These are phyloP conservation scores for Bryopsis sp. DNA, from an alignment of 139 green algal genomes.

Conservation along the genomic window DNA sequence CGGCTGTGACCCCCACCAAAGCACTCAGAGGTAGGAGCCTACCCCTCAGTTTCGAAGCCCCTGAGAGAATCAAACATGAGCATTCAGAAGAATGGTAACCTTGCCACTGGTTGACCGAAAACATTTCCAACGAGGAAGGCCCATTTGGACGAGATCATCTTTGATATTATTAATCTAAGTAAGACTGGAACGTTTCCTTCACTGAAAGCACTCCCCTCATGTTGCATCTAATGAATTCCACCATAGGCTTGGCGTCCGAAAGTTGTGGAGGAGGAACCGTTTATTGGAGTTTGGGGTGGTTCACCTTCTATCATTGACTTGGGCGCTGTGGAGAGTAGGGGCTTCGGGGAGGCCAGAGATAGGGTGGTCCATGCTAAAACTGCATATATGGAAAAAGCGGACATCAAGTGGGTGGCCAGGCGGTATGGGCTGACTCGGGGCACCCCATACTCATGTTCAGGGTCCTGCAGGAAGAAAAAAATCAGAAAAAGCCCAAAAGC, in stretches of 20 bases:
- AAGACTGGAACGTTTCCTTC: no score
- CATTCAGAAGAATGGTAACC: no score
- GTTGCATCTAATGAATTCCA: no score
- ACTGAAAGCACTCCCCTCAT: no score
- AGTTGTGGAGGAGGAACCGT: no score
- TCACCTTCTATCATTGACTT: not conserved
- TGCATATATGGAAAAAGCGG: slow-evolving; percentile 90
- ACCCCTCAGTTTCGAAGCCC: slow-evolving; percentile 20
- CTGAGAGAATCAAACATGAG: no score
- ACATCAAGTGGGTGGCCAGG: slow-evolving; percentile 89
- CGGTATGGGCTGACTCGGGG: slow-evolving; percentile 92
- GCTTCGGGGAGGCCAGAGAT: slow-evolving; percentile 42
- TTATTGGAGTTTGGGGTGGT: not conserved
- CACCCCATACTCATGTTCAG: slow-evolving; percentile 44
- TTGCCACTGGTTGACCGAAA: not conserved
- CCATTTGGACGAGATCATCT: no score
- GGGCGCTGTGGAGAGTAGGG: not conserved
- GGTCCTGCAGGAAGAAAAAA: slow-evolving; percentile 34
- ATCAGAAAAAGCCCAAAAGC: not conserved
- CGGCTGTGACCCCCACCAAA: slow-evolving; percentile 82
- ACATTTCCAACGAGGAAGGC: not conserved
- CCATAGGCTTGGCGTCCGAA: no score
- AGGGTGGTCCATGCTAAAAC: slow-evolving; percentile 88
- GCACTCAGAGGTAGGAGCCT: slow-evolving; percentile 57
- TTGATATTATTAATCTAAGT: no score